Percentiles rank a stretch among this genome's conserved stretches.
Conservation (phyloP, 495 filamentous ascomycete genomes). For the Penicillium ucsense region DNA sequence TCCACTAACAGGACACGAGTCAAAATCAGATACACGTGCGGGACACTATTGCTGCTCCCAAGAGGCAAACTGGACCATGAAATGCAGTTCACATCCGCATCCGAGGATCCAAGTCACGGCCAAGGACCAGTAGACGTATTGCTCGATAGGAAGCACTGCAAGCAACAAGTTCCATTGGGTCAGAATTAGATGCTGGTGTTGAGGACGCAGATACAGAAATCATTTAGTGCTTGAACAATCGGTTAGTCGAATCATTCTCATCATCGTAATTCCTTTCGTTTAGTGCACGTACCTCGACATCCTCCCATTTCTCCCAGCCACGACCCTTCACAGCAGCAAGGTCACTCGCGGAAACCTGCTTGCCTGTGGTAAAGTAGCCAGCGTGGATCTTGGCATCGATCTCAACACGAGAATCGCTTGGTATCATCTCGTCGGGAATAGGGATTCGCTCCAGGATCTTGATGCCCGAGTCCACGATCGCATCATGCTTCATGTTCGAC, state of each 20-base stretch:
- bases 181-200: too few species aligned
- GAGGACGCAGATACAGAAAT: too few species aligned
- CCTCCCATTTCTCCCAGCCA: slow-evolving; percentile 77
- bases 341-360: slow-evolving; percentile 80
- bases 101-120: too few species aligned
- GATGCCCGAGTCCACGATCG: slow-evolving; percentile 92
- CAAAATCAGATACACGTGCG: too few species aligned
- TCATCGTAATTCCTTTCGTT: not conserved
- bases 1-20: too few species aligned
- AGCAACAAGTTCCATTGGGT: too few species aligned
- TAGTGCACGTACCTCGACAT: slow-evolving; percentile 40
- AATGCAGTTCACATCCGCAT: too few species aligned
- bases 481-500: slow-evolving; percentile 99
- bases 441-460: slow-evolving; percentile 88
- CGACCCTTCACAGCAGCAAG: slow-evolving; percentile 76
- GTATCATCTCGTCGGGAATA: slow-evolving; percentile 90
- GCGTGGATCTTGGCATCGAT: slow-evolving; percentile 99
- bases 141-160: too few species aligned
- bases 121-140: too few species aligned
- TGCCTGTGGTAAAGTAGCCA: slow-evolving; percentile 90
- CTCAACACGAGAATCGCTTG: slow-evolving; percentile 89
- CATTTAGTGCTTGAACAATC: too few species aligned
- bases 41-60: too few species aligned
- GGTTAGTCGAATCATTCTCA: not conserved
- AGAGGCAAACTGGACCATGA: too few species aligned